Percentiles rank a stretch among this genome's conserved stretches.
phyloP scores from a whole-genome alignment of 75 land plant genomes.

The Ceratopteris richardii region DNA sequence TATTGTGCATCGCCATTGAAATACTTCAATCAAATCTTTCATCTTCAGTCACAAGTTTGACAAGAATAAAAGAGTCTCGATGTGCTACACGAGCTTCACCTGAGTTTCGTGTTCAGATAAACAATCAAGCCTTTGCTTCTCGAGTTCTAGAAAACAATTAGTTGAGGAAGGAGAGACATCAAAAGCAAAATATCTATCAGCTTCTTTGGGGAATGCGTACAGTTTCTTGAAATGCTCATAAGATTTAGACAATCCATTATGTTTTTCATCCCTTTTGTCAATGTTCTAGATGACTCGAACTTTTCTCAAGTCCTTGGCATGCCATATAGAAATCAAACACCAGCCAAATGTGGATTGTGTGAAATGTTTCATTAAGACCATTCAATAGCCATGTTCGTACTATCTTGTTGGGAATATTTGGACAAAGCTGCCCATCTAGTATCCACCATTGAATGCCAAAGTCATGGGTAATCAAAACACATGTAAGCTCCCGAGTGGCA shows the following conservation, averaged over 20 bases:
- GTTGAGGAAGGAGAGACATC: too few relatives aligned
- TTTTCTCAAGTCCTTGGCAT: neutral
- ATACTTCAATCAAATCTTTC: conserved; percentile 87
- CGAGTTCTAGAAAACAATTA: neutral
- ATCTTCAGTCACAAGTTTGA: conserved; percentile 51
- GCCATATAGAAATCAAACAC: conserved; percentile 67
- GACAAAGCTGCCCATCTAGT: conserved; percentile 97
- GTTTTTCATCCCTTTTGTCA: too few relatives aligned
- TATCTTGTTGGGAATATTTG: conserved; percentile 84
- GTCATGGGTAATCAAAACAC: too few relatives aligned
- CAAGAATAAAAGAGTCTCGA: conserved; percentile 41
- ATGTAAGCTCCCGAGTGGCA: too few relatives aligned
- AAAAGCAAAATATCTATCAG: too few relatives aligned
- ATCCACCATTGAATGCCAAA: conserved; percentile 98
- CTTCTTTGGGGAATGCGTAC: too few relatives aligned
- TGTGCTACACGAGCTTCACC: conserved; percentile 8
- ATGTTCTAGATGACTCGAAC: too few relatives aligned
- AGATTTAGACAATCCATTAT: too few relatives aligned
- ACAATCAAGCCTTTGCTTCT: neutral
- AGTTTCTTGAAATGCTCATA: too few relatives aligned
- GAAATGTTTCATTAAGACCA: conserved; percentile 70
- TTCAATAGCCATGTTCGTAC: conserved; percentile 67
- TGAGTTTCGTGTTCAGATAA: neutral
- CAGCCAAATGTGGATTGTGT: conserved; percentile 60
- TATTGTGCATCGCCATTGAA: too few relatives aligned